phyloP scores from a whole-genome alignment of 805 yeast genomes.

The Tetrapisispora nanseiensis region DNA sequence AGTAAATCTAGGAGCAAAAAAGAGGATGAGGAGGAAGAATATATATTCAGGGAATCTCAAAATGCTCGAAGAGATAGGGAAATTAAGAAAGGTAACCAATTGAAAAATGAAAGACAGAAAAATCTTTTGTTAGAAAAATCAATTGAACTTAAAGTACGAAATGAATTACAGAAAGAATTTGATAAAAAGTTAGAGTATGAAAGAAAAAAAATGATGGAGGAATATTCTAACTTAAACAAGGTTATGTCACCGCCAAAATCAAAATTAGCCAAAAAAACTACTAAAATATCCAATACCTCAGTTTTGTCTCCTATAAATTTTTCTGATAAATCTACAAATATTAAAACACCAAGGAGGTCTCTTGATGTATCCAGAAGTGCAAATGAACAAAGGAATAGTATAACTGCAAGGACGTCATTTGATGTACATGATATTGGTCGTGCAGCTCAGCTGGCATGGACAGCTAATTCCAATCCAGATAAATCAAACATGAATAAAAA shows the following conservation, averaged over 20 bases:
- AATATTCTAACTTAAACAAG: neutral
- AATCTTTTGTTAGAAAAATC: constrained; percentile 14
- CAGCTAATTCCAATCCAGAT: neutral
- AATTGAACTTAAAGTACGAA: constrained; percentile 19
- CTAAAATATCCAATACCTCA: neutral
- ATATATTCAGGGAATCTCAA: constrained; percentile 17
- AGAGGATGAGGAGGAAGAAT: constrained; percentile 15
- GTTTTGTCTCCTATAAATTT: too few species aligned
- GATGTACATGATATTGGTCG: constrained; percentile 8
- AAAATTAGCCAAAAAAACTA: neutral
- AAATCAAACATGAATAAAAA: neutral
- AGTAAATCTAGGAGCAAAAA: constrained; percentile 6
- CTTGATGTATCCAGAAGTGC: constrained; percentile 5
- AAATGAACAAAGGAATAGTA: constrained; percentile 1
- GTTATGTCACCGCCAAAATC: neutral
- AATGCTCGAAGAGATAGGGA: constrained; percentile 14
- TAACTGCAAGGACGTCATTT: neutral
- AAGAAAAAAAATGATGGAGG: constrained; percentile 4
- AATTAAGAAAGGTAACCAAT: constrained; percentile 7
- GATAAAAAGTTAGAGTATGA: constrained; percentile 6
- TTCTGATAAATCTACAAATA: constrained; percentile 4
- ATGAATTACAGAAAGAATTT: constrained; percentile 14
- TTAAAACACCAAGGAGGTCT: constrained; percentile 2
- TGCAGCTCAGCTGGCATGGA: constrained; percentile 21
- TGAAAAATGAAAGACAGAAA: constrained; percentile 6